phyloP scores from a whole-genome alignment of 2,329 filamentous ascomycete genomes.

The Clonostachys chloroleuca region DNA sequence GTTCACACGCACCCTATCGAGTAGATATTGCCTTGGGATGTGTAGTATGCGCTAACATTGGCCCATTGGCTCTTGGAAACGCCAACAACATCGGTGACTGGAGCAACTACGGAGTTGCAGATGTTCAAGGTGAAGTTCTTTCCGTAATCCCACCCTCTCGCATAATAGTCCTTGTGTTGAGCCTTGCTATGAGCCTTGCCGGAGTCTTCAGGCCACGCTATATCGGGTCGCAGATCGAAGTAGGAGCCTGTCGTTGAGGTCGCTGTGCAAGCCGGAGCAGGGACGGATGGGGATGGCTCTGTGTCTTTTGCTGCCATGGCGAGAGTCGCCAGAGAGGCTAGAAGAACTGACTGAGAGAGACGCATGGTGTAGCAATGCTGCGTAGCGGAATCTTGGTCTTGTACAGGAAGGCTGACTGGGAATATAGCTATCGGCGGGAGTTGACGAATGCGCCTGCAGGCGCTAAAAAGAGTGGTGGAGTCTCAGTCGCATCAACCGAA shows the following conservation, averaged over 20 bases:
- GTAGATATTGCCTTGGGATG: slow-evolving; percentile 59
- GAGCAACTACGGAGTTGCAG: slow-evolving; percentile 69
- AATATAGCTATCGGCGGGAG: neutral
- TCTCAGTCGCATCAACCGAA: no score
- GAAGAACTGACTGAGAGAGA: neutral
- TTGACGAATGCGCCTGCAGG: no score
- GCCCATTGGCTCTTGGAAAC: slow-evolving; percentile 56
- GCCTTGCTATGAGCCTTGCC: slow-evolving; percentile 37
- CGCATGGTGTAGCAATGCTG: neutral
- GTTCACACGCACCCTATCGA: slow-evolving; percentile 64
- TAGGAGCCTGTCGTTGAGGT: slow-evolving; percentile 53
- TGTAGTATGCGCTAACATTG: slow-evolving; percentile 79
- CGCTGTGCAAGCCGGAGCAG: slow-evolving; percentile 48
- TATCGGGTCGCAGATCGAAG: slow-evolving; percentile 54
- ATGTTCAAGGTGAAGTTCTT: slow-evolving; percentile 83
- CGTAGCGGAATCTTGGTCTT: neutral
- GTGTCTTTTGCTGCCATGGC: slow-evolving; percentile 21
- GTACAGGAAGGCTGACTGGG: neutral
- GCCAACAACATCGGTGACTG: slow-evolving; percentile 59
- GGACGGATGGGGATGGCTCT: slow-evolving; percentile 33
- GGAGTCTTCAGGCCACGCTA: slow-evolving; percentile 35
- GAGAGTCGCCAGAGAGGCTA: slow-evolving; percentile 26
- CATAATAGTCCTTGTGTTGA: slow-evolving; percentile 50
- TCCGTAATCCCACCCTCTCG: slow-evolving; percentile 71
- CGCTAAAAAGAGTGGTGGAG: no score